Conservation (phyloP, 2,329 filamentous ascomycete genomes). For the Cladosporium sphaerospermum region DNA sequence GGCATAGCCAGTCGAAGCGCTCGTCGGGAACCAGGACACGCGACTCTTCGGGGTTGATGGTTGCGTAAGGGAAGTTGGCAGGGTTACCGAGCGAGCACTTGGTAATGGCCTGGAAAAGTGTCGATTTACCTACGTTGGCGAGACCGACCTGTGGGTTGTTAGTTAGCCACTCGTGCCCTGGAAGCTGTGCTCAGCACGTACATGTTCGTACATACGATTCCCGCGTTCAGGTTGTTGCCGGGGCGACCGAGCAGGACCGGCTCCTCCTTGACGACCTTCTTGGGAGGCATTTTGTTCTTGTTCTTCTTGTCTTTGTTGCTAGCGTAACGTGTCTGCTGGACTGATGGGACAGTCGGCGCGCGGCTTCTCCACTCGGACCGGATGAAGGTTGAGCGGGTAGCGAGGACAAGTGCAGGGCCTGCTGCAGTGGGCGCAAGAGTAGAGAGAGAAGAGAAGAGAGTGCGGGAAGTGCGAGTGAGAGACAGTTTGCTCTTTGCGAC, state of each 20-base stretch:
- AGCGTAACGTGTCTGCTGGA: conserved; percentile 39
- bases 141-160: conserved; percentile 71
- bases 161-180: conserved; percentile 36
- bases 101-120: conserved; percentile 98
- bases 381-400: conserved; percentile 2
- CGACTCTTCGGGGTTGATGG: conserved; percentile 97
- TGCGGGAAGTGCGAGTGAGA: conserved; percentile 19
- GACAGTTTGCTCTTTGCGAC: conserved; percentile 25
- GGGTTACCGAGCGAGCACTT: conserved; percentile 97
- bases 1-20: conserved; percentile 88
- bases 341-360: conserved; percentile 13
- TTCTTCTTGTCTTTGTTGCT: conserved; percentile 33
- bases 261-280: conserved; percentile 86
- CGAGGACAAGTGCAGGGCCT: conserved; percentile 27
- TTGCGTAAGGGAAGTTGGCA: conserved; percentile 98
- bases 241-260: conserved; percentile 94
- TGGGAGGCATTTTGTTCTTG: conserved; percentile 80
- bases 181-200: conserved; percentile 27
- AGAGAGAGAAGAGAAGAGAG: conserved; percentile 21
- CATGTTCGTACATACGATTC: conserved; percentile 68
- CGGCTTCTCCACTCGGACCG: conserved; percentile 9
- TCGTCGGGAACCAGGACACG: conserved; percentile 95
- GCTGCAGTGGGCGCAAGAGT: conserved; percentile 23
- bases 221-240: conserved; percentile 97
- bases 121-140: conserved; percentile 98